Evolutionary conservation across 2,329 filamentous ascomycete genomes (phyloP), one percentile per base, ranked within the genome.

Genomic region (Niveomyces coronatus): DNA sequence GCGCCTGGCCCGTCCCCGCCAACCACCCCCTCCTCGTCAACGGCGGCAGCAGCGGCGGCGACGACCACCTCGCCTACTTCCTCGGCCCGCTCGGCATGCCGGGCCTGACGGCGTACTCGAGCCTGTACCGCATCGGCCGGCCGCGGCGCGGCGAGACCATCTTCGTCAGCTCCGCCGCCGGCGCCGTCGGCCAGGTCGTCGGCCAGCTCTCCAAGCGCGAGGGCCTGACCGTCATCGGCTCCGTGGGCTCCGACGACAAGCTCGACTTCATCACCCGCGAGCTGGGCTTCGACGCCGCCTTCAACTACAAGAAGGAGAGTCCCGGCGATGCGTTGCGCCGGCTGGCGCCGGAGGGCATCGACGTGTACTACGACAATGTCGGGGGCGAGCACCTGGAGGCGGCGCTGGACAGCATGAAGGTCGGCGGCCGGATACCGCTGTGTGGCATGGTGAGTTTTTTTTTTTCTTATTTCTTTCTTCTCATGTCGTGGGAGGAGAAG

Each of bases 231-330:
- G 85, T 93, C 28, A 80, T 93, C 45, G 86, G 85, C 14, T 85
- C 78, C 36, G 85, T 86, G 9, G 85, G 86, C 3, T 76, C 76
- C 14, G 81, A 88, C 52, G 79, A 82, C 52, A 93, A 94, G 67
- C 67, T 87, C 17, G 74, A 82, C 15, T 91, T 78, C 57, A 58
- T 73, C 37, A 53, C 47, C 30, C 59, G 66, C 39, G 63, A 70
- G 51, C 61, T 74, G 1, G 70, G 68, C 8, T 73, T 68, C 47
- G 68, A 74, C 39, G 62, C 47, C 13, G 85, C 79, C 8, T 91
- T 89, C 65, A 91, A 93, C 68, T 93, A 93, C 70, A 89, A 91
- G 71, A 87, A 75, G 48, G 84, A 91, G 64, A 74, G 71, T 48
- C 71, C 84, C 0, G 53, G 61, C 1, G 79, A 80, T 9, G 85